Evolutionary conservation across 1,284 basidiomycete species (phyloP).

Genomic region (Wallemia mellicola): DNA sequence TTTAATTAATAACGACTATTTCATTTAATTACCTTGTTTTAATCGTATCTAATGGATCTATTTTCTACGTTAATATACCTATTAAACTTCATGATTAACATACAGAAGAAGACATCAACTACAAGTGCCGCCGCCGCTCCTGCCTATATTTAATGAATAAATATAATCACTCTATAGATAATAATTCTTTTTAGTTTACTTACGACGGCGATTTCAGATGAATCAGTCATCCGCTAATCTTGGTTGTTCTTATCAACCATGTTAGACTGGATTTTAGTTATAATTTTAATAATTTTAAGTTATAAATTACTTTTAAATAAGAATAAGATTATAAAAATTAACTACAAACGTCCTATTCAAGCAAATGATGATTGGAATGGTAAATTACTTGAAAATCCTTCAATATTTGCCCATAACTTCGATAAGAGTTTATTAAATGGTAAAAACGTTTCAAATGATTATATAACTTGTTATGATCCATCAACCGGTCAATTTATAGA

Average conservation of each 20-base stretch:
- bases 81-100: not conserved
- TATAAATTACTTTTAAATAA: not conserved
- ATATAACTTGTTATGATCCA: conserved; percentile 72
- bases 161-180: not conserved
- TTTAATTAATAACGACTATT: not conserved
- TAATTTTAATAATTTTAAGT: not conserved
- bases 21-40: not conserved
- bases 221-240: not conserved
- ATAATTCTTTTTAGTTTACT: not conserved
- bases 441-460: too few species aligned
- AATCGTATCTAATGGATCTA: not conserved
- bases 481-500: conserved; percentile 25
- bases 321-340: not conserved
- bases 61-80: not conserved
- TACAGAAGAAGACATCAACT: not conserved
- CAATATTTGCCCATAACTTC: not conserved
- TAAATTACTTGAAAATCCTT: not conserved
- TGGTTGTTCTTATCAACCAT: not conserved
- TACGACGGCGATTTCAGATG: not conserved
- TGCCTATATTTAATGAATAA: not conserved
- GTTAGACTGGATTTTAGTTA: not conserved
- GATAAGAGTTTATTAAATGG: too few species aligned
- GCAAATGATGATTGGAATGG: not conserved
- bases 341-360: not conserved
- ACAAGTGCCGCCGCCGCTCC: not conserved